These are phyloP conservation scores for Withania somnifera DNA, from an alignment of 305 asterid genomes.

Conservation along the genomic window DNA sequence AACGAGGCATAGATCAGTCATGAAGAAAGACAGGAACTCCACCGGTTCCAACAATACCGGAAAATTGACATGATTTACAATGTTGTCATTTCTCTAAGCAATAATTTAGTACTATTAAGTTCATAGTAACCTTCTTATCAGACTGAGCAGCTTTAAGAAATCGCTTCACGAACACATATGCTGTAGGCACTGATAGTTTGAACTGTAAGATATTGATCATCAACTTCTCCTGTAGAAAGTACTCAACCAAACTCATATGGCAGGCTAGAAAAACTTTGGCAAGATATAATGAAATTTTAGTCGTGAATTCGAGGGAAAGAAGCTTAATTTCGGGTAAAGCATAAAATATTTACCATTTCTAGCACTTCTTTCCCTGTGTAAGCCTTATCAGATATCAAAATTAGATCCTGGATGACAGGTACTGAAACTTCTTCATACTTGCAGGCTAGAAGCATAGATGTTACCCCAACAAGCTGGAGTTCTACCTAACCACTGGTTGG, in stretches of 20 bases:
- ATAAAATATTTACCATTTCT: constrained; percentile 34
- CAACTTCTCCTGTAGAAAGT: constrained; percentile 54
- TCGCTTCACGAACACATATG: constrained; percentile 71
- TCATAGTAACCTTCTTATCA: constrained; percentile 41
- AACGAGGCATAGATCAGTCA: constrained; percentile 67
- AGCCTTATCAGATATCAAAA: constrained; percentile 58
- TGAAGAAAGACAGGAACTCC: constrained; percentile 60
- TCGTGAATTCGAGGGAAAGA: background rate
- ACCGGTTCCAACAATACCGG: constrained; percentile 16
- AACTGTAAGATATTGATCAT: constrained; percentile 63
- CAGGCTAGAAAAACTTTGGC: background rate
- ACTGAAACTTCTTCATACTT: constrained; percentile 67
- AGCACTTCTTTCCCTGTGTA: constrained; percentile 49
- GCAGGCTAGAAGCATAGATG: constrained; percentile 65
- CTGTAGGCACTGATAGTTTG: constrained; percentile 70
- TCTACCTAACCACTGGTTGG: background rate
- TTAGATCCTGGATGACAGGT: constrained; percentile 57
- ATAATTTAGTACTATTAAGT: background rate
- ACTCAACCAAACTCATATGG: background rate
- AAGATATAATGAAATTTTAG: background rate
- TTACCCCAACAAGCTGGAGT: constrained; percentile 57
- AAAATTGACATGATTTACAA: background rate
- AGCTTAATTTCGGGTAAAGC: background rate
- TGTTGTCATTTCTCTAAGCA: background rate
- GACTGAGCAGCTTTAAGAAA: constrained; percentile 76